A percentile compares a stretch with the other conserved stretches of the same genome.
Conservation (phyloP, 1,284 basidiomycete species). For the Exobasidium cylindrosporum region DNA sequence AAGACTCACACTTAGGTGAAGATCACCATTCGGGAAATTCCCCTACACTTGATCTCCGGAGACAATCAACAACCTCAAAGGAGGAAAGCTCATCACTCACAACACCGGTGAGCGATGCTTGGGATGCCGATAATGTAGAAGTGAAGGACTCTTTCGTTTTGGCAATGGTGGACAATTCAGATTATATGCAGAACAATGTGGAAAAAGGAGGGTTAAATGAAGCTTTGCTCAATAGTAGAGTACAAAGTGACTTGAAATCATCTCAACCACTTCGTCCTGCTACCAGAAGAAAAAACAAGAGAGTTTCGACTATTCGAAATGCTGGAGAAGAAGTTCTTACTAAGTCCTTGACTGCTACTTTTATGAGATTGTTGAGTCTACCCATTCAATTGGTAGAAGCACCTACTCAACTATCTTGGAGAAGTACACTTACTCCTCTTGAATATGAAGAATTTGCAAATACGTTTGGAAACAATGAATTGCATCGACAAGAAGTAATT, state of each 20-base stretch:
- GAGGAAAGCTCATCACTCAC: background rate
- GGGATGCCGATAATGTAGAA: background rate
- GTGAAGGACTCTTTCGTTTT: background rate
- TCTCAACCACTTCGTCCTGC: background rate
- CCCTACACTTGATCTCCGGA: background rate
- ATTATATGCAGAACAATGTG: background rate
- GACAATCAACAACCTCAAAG: background rate
- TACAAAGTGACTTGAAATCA: background rate
- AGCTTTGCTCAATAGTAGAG: background rate
- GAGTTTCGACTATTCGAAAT: background rate
- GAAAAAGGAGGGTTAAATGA: background rate
- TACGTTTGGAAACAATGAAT: constrained; percentile 17
- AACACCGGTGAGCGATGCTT: background rate
- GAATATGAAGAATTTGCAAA: constrained; percentile 11
- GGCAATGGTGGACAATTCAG: background rate
- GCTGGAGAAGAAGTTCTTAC: background rate
- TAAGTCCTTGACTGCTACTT: background rate
- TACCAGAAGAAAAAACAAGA: background rate
- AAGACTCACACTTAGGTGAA: background rate
- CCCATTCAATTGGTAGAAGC: constrained; percentile 18
- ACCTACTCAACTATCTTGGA: constrained; percentile 18
- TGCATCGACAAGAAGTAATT: constrained; percentile 25
- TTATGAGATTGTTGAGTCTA: background rate
- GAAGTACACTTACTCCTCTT: constrained; percentile 4
- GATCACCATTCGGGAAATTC: too few species aligned